A percentile compares a stretch with the other conserved stretches of the same genome.
These are phyloP conservation scores for Rhizopogon rudus DNA, from an alignment of 768 basidiomycete species.

Conservation along the genomic window DNA sequence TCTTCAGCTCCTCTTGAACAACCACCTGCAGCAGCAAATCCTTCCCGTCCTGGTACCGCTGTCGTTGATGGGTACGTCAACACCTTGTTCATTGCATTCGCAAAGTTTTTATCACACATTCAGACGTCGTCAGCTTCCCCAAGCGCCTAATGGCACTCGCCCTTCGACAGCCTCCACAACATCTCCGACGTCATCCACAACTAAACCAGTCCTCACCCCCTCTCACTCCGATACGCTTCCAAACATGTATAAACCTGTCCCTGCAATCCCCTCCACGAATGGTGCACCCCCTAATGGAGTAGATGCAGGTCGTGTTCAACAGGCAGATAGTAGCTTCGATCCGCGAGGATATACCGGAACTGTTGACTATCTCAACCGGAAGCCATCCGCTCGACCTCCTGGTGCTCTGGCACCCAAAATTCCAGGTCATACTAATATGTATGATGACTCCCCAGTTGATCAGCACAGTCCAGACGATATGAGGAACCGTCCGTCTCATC, in stretches of 20 bases:
- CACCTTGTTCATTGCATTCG: neutral
- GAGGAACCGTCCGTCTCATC: slow-evolving; percentile 14
- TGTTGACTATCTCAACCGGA: slow-evolving; percentile 12
- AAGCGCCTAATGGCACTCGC: slow-evolving; percentile 16
- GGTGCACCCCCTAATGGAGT: slow-evolving; percentile 1
- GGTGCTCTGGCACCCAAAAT: slow-evolving; percentile 23
- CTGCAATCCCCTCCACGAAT: slow-evolving; percentile 19
- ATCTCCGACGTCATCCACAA: slow-evolving; percentile 11
- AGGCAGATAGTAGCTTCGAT: slow-evolving; percentile 8
- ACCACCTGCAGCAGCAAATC: slow-evolving; percentile 4
- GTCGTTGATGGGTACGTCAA: slow-evolving; percentile 20
- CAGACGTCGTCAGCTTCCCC: slow-evolving; percentile 27
- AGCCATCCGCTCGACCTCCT: slow-evolving; percentile 22
- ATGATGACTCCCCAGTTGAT: slow-evolving; percentile 11
- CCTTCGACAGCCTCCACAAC: slow-evolving; percentile 18
- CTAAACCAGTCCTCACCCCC: slow-evolving; percentile 7
- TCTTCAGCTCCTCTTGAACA: slow-evolving; percentile 9
- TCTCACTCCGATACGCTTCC: slow-evolving; percentile 13
- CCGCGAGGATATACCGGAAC: slow-evolving; percentile 6
- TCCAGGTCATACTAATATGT: slow-evolving; percentile 17
- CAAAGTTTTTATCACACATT: neutral
- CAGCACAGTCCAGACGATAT: neutral
- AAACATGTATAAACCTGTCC: slow-evolving; percentile 27
- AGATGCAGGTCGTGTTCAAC: slow-evolving; percentile 6
- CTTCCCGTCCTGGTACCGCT: slow-evolving; percentile 22